Evolutionary conservation across 176 grass and related monocot species (phyloP).

Genomic region (Musa acuminata): DNA sequence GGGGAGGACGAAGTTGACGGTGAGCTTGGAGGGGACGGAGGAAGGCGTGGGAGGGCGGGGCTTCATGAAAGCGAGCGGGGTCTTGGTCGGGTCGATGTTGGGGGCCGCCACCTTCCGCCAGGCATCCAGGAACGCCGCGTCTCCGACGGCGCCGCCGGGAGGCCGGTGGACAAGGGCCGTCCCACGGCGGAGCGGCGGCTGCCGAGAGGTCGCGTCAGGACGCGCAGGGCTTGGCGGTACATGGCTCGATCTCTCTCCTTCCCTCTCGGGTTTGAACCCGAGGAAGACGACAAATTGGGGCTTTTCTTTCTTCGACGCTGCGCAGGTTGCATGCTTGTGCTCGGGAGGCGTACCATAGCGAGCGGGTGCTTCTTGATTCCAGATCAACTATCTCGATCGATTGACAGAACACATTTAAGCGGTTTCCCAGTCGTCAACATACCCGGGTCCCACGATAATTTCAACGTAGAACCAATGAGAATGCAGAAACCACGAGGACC

Average conservation of each 20-base stretch:
- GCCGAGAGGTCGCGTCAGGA: not conserved
- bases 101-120: conserved; percentile 13
- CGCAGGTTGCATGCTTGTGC: too few species aligned
- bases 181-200: not conserved
- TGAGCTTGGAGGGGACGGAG: conserved; percentile 5
- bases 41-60: not conserved
- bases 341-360: too few species aligned
- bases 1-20: conserved; percentile 14
- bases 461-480: too few species aligned
- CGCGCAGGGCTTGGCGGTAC: conserved; percentile 1
- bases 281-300: not conserved
- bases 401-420: too few species aligned
- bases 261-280: too few species aligned
- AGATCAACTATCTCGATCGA: too few species aligned
- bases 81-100: conserved; percentile 2
- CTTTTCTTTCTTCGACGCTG: not conserved
- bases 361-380: too few species aligned
- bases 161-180: not conserved
- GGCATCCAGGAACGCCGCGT: conserved; percentile 5
- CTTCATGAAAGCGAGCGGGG: not conserved
- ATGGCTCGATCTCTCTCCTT: not conserved
- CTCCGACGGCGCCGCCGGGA: not conserved
- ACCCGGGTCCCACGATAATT: too few species aligned
- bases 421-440: too few species aligned
- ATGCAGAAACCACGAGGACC: too few species aligned